These are phyloP conservation scores for Mangifera indica DNA, from an alignment of 345 rosid genomes.

Conservation along the genomic window DNA sequence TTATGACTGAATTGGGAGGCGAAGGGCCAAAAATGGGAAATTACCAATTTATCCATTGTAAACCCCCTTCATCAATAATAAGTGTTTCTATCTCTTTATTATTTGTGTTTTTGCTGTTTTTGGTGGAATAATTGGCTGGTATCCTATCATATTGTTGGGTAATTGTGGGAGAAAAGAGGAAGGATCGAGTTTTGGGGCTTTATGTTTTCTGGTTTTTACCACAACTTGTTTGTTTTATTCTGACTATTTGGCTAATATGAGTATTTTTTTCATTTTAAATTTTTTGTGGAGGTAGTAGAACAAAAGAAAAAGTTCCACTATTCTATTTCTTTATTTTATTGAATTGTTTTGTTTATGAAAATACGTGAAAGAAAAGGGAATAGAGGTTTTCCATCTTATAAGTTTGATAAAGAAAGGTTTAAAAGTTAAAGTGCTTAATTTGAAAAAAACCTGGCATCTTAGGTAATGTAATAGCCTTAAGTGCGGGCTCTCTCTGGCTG, in stretches of 20 bases:
- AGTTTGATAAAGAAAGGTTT: background rate
- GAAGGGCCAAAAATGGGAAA: too few species aligned
- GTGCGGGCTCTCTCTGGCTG: background rate
- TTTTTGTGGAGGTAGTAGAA: slow-evolving; percentile 4
- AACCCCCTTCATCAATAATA: too few species aligned
- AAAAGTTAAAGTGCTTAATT: background rate
- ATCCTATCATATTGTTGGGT: too few species aligned
- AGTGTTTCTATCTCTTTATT: too few species aligned
- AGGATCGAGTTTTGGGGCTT: slow-evolving; percentile 9
- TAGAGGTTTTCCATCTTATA: background rate
- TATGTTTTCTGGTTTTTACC: background rate
- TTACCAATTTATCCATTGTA: too few species aligned
- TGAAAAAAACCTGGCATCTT: too few species aligned
- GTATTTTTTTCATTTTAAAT: slow-evolving; percentile 3
- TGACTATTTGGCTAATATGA: slow-evolving; percentile 11
- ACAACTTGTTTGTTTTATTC: slow-evolving; percentile 11
- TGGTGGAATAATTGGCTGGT: too few species aligned
- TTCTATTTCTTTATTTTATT: background rate
- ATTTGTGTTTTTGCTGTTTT: background rate
- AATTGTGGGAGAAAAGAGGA: slow-evolving; percentile 11
- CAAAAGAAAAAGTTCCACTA: background rate
- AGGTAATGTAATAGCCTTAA: too few species aligned
- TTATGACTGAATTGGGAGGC: too few species aligned
- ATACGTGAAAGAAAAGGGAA: background rate
- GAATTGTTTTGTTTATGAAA: background rate